These are phyloP conservation scores for Hymenoscyphus repandus DNA, from an alignment of 2,329 filamentous ascomycete genomes.

Conservation along the genomic window DNA sequence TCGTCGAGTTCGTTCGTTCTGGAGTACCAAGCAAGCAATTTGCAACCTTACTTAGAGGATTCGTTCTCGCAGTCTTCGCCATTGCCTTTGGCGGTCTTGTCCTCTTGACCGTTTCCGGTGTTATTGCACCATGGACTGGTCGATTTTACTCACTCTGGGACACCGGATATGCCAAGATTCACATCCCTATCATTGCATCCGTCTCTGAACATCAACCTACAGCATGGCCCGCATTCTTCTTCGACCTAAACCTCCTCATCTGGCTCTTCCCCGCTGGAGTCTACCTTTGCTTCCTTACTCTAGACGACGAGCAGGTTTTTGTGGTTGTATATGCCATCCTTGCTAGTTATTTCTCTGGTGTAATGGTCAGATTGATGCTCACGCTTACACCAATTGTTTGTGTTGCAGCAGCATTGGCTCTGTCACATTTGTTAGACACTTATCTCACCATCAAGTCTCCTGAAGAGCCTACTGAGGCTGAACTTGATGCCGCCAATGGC, in stretches of 20 bases:
- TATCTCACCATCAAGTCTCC: conserved; percentile 69
- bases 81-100: conserved; percentile 72
- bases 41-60: conserved; percentile 76
- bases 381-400: conserved; percentile 95
- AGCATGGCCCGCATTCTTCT: conserved; percentile 98
- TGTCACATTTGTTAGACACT: conserved; percentile 82
- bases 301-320: conserved; percentile 96
- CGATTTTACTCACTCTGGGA: conserved; percentile 99
- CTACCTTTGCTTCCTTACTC: conserved; percentile 93
- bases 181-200: conserved; percentile 99
- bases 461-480: conserved; percentile 42
- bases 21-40: conserved; percentile 91
- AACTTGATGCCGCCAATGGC: conserved; percentile 34
- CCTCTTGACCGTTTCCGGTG: conserved; percentile 79
- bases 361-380: conserved; percentile 99
- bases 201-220: conserved; percentile 99
- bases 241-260: conserved; percentile 95
- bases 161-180: conserved; percentile 96
- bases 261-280: conserved; percentile 99
- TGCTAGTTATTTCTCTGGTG: conserved; percentile 95
- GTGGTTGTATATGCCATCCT: conserved; percentile 96
- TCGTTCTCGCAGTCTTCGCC: conserved; percentile 69
- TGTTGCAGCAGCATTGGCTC: conserved; percentile 82
- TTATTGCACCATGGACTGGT: conserved; percentile 95
- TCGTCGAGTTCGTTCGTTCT: conserved; percentile 85